Percentiles rank a stretch among this genome's conserved stretches.
phyloP scores from a whole-genome alignment of 148 eudicot genomes.

The Bassia scoparia region DNA sequence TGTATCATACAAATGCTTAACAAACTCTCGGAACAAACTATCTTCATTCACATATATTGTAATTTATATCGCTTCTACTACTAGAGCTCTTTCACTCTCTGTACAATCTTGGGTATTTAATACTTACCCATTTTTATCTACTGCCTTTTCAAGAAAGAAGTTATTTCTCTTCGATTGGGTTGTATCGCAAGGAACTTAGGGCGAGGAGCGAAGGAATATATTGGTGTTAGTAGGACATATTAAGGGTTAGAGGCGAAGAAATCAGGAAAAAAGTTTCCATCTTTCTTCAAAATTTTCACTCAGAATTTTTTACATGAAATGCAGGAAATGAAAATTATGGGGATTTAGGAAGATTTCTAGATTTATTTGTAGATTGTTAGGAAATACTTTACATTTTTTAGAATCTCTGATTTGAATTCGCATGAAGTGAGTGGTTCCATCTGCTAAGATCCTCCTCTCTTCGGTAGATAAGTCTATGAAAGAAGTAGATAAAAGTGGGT shows the following conservation, averaged over 20 bases:
- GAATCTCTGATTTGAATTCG: constrained; percentile 14
- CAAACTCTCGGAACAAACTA: constrained; percentile 18
- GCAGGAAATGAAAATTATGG: constrained; percentile 17
- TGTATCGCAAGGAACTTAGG: constrained; percentile 52
- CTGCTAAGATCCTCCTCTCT: constrained; percentile 52
- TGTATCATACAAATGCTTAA: background rate
- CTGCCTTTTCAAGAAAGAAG: constrained; percentile 14
- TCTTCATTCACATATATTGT: background rate
- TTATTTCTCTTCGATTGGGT: constrained; percentile 42
- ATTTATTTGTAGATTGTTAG: constrained; percentile 15
- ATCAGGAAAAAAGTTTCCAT: constrained; percentile 13
- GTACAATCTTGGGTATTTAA: background rate
- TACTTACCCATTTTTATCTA: background rate
- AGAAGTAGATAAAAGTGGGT: constrained; percentile 54
- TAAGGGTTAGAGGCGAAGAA: constrained; percentile 36
- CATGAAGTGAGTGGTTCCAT: constrained; percentile 33
- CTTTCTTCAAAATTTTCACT: constrained; percentile 21
- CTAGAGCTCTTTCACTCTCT: constrained; percentile 20
- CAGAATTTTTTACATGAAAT: background rate
- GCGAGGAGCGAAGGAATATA: constrained; percentile 64
- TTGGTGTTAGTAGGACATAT: constrained; percentile 59
- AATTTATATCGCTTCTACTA: constrained; percentile 17
- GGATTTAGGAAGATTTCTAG: constrained; percentile 17
- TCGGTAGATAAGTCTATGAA: constrained; percentile 40
- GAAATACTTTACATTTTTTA: constrained; percentile 17